Base-by-base conservation (phyloP, 352 stramenopile species). In the Elongisporangium prolatum region DNA sequence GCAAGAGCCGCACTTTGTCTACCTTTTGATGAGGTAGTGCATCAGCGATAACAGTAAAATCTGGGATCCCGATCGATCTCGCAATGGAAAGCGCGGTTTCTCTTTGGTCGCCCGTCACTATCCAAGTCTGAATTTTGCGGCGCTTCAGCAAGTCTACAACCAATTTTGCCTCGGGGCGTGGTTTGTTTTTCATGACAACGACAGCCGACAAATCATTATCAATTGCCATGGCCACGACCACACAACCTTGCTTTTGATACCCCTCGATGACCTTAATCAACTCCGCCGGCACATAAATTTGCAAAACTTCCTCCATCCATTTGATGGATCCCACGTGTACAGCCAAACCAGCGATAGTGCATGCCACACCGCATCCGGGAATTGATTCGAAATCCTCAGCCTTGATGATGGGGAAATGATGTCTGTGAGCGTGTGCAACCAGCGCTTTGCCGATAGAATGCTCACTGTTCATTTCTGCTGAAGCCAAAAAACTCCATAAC, bases 21-120 rank as follows among this genome's bases (percentile, higher is more conserved):
- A 88, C 79, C 64, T 93, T 93, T 54, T 93, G 69, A 68, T 89
- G 77, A 22, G 83, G 83, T 21, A 91, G 64, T 28, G 69, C 82
- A 59, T 93, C 75, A 21, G 81, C 63, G 17, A 89, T 64, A 38
- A 91, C 81, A 14, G 61, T 77, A 40, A 80, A 69, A 48, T 85
- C 72, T 1, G 71, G 68, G 49, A 93, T 75, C 2, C 76, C 72
- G 3, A 93, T 59, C 38, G 65, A 49, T 16, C 66, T 60, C 6
- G 84, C 84, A 21, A 91, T 73, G 5, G 62, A 72, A 5, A 82
- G 63, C 1, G 81, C 81, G 1, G 79, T 91, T 16, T 76, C 72
- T 18, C 67, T 72, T 47, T 91, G 78, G 38, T 93, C 84, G n/a
- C 81, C 84, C 2, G 81, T 91, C 24, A 93, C 75, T 57, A 93